Evolutionary conservation across 108 stramenopile species (phyloP), one percentile per base, ranked within the genome.

Genomic region (Hondaea fermentalgiana): DNA sequence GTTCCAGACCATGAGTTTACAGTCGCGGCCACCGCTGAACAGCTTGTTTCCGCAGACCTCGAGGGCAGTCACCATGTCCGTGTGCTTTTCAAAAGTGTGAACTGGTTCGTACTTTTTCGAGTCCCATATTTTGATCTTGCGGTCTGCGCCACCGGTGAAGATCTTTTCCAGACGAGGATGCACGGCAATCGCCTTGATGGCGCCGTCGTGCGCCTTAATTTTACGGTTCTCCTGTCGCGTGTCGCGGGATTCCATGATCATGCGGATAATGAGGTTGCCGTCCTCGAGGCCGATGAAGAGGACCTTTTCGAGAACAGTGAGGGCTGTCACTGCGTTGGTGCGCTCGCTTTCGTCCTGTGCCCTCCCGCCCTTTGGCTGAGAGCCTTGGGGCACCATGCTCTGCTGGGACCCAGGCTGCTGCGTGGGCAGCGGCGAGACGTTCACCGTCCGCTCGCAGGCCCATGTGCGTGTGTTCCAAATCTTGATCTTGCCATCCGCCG

Each of bases 11-110:
- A 83, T 51, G 44, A 83, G 44, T 21, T 83, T 83, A 16, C 72
- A n/a, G 49, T 83, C 72, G 44, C 72, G 72, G n/a, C 72, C 72
- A 21, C 72, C 72, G 49, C 72, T 83, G 21, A 83, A 83, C 12
- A 83, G 49, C 42, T 21, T 10, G 25, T 8, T 8, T 5, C 23
- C 49, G 72, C 44, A 45, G 14, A 83, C 44, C 25, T 83, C 47
- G 49, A 83, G 72, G 72, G 47, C 44, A 51, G 72, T 83, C 17
- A 83, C 72, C 72, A 51, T 51, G 23, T 51, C 72, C 23, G 72
- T 83, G 49, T 83, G 72, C 72, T 83, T 83, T 10, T 83, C 72
- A 45, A 83, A 51, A 5, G 72, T 83, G 47, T 8, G 10, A 21
- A 83, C 23, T 5, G 17, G 47, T 21, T 83, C 6, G 72, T 83